Evolutionary conservation across 2,329 filamentous ascomycete genomes (phyloP).

Genomic region (Delphinella strobiligena): DNA sequence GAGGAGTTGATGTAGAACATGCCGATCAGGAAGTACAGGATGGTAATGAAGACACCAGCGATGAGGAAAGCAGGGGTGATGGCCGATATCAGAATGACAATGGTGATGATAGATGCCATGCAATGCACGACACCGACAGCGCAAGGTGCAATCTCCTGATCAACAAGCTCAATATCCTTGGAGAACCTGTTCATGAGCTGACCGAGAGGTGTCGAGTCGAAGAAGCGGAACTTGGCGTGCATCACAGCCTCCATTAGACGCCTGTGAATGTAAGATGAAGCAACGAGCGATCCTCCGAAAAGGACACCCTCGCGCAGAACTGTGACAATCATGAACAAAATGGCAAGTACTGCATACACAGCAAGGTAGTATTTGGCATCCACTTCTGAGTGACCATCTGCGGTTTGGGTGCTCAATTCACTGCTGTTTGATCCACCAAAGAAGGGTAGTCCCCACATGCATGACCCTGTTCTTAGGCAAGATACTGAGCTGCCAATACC

Average conservation of each 20-base stretch:
- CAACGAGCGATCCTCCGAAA: conserved; percentile 82
- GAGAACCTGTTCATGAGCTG: conserved; percentile 98
- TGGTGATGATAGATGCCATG: conserved; percentile 62
- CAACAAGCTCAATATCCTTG: conserved; percentile 88
- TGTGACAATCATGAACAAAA: conserved; percentile 68
- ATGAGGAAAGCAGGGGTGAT: conserved; percentile 89
- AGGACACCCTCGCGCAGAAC: conserved; percentile 75
- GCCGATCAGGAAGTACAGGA: conserved; percentile 71
- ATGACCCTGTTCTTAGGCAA: conserved; percentile 39
- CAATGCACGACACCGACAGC: conserved; percentile 66
- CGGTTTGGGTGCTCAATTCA: conserved; percentile 7
- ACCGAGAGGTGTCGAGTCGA: conserved; percentile 88
- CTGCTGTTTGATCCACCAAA: conserved; percentile 8
- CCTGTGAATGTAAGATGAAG: conserved; percentile 74
- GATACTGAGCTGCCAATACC: conserved; percentile 31
- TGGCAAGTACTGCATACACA: conserved; percentile 69
- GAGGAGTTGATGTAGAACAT: conserved; percentile 84
- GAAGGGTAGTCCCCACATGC: conserved; percentile 32
- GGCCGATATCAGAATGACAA: conserved; percentile 71
- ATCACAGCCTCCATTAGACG: conserved; percentile 66
- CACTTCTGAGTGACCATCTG: conserved; percentile 40
- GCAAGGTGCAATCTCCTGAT: conserved; percentile 89
- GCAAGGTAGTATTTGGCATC: conserved; percentile 73
- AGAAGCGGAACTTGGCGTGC: conserved; percentile 92
- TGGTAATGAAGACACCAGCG: conserved; percentile 71